Evolutionary conservation across 2,329 filamentous ascomycete genomes (phyloP).

Genomic region (Bipolaris victoriae): DNA sequence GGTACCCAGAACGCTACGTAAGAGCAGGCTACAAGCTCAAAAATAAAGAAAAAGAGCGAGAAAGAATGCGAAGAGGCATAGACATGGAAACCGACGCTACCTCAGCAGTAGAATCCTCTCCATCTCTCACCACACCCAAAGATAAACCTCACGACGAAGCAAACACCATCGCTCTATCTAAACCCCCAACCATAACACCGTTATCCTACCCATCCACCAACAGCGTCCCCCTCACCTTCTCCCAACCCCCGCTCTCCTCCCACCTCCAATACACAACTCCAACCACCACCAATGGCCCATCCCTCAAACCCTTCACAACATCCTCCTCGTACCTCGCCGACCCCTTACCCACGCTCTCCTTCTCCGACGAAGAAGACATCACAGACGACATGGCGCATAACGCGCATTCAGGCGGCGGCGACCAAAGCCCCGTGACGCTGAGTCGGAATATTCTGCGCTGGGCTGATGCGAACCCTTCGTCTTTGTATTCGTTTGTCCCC

Average conservation of each 20-base stretch:
- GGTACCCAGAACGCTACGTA: conserved; percentile 63
- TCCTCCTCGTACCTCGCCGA: conserved; percentile 12
- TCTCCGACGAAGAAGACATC: conserved; percentile 20
- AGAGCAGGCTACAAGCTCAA: conserved; percentile 54
- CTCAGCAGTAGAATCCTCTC: too few species aligned
- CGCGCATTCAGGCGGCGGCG: conserved; percentile 1
- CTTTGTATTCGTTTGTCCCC: conserved; percentile 3
- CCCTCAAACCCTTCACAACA: conserved; percentile 14
- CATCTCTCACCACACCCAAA: background rate
- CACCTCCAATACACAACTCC: background rate
- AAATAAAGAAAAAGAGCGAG: conserved; percentile 35
- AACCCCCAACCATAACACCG: background rate
- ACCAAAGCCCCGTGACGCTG: conserved; percentile 41
- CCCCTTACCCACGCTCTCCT: conserved; percentile 11
- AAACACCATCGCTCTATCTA: background rate
- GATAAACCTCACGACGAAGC: background rate
- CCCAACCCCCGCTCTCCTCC: background rate
- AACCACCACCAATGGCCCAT: background rate
- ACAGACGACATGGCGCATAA: conserved; percentile 27
- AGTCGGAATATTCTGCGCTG: conserved; percentile 50
- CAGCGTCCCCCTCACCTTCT: background rate
- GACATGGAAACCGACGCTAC: background rate
- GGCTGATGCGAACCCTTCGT: conserved; percentile 43
- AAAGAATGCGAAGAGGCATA: conserved; percentile 7
- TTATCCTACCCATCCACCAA: background rate